Base-by-base conservation (phyloP, 2,329 filamentous ascomycete species). In the Trichophyton verrucosum region DNA sequence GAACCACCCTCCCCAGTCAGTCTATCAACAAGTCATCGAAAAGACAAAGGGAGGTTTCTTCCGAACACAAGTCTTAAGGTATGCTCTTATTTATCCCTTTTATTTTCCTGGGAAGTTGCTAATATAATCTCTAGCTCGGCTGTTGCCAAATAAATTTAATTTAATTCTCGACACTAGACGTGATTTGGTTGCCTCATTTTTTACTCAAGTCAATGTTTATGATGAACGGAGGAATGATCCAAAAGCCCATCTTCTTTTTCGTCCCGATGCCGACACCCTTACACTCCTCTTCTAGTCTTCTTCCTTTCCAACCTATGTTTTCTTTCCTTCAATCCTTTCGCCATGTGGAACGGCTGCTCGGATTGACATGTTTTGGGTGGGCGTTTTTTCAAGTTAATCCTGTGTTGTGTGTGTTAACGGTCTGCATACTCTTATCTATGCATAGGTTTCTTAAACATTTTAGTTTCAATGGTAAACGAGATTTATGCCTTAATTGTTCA, bases 1-100 rank as follows among this genome's bases (percentile, higher is more conserved):
- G 92, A 97, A 99, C 81, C 94, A 99, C 79, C 94, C 92, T 58
- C 92, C 94, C 64, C 94, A 95, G 80, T 96, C 91, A 65, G 92
- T 99, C 67, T 97, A 99, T 78, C 92, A 96, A 80, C 92, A 99
- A 77, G 94, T 99, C 71, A 99, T 99, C 72, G 94, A 99, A 83
- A 86, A 91, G 78, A 99, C 94, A 62, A 97, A 97, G 85, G 94
- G 94, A 66, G 91, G 90, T 61, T 97, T 97, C 83, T 99, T 99
- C 84, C 81, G 94, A 73, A 99, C 94, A 66, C 94, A 97, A 75
- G 94, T 99, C 58, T 81, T 99, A 68, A 95, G 81, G 72, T 76
- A 67, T 36, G 66, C 11, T 13, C 20, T 22, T 36, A 6, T 7
- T 27, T n/a, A 27, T 15, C 40, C 30, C 6, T 33, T 15, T 53